Evolutionary conservation across 352 stramenopile species (phyloP), one percentile per base, ranked within the genome.

Genomic region (Globisporangium spinosum): DNA sequence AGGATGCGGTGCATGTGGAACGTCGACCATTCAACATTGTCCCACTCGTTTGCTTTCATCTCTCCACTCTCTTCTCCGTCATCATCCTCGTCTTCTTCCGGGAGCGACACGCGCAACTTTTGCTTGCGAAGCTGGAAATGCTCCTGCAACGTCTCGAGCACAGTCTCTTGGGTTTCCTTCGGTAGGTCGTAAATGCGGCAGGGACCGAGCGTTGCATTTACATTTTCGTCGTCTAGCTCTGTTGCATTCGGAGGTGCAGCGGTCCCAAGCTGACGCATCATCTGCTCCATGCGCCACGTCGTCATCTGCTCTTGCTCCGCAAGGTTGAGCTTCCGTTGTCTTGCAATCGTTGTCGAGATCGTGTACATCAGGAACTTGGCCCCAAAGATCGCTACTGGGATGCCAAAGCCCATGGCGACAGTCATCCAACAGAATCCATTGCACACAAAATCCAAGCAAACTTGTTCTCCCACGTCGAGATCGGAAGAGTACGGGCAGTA

Each of bases 401-500:
- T 75, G 9, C 73, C 65, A 12, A 89, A 72, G 1, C 71, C 83
- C 47, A 89, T 71, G 13, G 73, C 70, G 27, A 91, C 70, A 10
- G 83, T 91, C n/a, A 89, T 58, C 83, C 83, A 91, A 65, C 83
- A 91, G 10, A 80, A 75, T 3, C 67, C 65, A 60, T 87, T 91
- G 58, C 83, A 91, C 32, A 63, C 32, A 47, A 91, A 89, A 17
- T 70, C 53, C 35, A 74, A 65, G 67, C 83, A 91, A 23, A 71
- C 47, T 9, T 78, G 78, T 20, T 68, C 70, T 13, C 76, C 66
- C 1, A 65, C 47, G 20, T 74, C 62, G 23, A 90, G 62, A 35
- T 89, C 79, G 3, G 79, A 88, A 59, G 83, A 89, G 63, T 84
- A 86, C 57, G 83, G 80, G 38, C 82, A 91, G 47, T 87, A 89